Evolutionary conservation across 1,284 basidiomycete genomes (phyloP).

Genomic region (Stereum hirsutum): DNA sequence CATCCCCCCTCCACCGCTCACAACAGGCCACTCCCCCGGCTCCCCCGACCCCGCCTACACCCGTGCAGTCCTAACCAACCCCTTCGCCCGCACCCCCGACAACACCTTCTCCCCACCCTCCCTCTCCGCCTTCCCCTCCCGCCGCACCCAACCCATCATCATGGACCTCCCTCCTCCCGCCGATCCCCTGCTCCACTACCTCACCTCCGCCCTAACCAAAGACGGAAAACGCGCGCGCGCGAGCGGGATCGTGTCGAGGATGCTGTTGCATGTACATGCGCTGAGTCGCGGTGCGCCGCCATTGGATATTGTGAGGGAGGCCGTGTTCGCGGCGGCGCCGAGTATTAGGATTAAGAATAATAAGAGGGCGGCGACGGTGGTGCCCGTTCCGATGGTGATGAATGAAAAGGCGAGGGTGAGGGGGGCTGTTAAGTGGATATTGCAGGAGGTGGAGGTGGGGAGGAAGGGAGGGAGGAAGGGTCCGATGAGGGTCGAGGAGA

Average conservation of each 20-base stretch:
- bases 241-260: slow-evolving; percentile 44
- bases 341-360: slow-evolving; percentile 48
- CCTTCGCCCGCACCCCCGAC: too few species aligned
- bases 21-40: too few species aligned
- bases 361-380: slow-evolving; percentile 48
- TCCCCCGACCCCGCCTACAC: too few species aligned
- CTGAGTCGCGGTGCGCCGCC: slow-evolving; percentile 69
- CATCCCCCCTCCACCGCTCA: too few species aligned
- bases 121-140: background rate
- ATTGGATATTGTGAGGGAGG: slow-evolving; percentile 68
- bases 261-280: slow-evolving; percentile 63
- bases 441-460: slow-evolving; percentile 50
- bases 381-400: slow-evolving; percentile 60
- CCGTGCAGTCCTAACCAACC: too few species aligned
- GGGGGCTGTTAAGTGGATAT: slow-evolving; percentile 58
- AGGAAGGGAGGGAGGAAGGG: slow-evolving; percentile 38
- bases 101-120: background rate
- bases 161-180: slow-evolving; percentile 62
- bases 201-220: slow-evolving; percentile 58
- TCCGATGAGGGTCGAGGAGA: slow-evolving; percentile 49
- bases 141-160: slow-evolving; percentile 4
- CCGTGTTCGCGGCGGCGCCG: slow-evolving; percentile 58
- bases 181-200: slow-evolving; percentile 70
- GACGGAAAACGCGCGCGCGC: slow-evolving; percentile 67
- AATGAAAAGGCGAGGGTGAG: slow-evolving; percentile 71